Evolutionary conservation across 2,329 filamentous ascomycete genomes (phyloP), one percentile per base, ranked within the genome.

Genomic region (Cladobotryum mycophilum): DNA sequence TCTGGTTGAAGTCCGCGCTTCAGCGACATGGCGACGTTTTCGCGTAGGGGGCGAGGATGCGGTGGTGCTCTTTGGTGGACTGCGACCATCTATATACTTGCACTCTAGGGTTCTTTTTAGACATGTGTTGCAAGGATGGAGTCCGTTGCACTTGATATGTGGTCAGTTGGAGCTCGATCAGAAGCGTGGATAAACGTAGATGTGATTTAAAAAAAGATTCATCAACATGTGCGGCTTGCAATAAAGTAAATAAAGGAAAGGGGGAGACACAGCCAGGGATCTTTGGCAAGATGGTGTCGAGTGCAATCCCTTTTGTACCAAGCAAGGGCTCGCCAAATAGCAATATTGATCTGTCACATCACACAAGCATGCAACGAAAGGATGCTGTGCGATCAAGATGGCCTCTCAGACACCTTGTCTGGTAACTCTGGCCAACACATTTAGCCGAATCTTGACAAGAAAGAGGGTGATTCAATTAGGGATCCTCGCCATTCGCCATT

Each of bases 41-140:
- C 25, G 25, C 12, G 1, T 12, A 18, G 18, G 13, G n/a, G 12
- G 35, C 6, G 11, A 13, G 20, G 30, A 25, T n/a, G 41, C 4
- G 14, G 14, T 6, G 18, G 41, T 18, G 17, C 38, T 30, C 22
- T 42, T 48, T 17, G 45, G 40, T 45, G 50, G 46, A 34, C 50
- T 46, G 8, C 50, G 46, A 17, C 50, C 43, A 9, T 51, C 51
- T 13, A 42, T 49, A 41, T 61, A 62, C 9, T 51, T 49, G 49
- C 60, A 62, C 15, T 47, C 45, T 22, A 58, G 47, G 30, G 55
- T 56, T 41, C 58, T 55, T 35, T 58, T 59, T 22, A 53, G 49
- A 51, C 59, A 62, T 13, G 58, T 54, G 34, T 53, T 54, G 53
- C 60, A 61, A 34, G 56, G 58, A 14, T 57, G 49, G 45, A 54